These are phyloP conservation scores for Marasmius tenuissimus DNA, from an alignment of 1,284 basidiomycete genomes.

Conservation along the genomic window DNA sequence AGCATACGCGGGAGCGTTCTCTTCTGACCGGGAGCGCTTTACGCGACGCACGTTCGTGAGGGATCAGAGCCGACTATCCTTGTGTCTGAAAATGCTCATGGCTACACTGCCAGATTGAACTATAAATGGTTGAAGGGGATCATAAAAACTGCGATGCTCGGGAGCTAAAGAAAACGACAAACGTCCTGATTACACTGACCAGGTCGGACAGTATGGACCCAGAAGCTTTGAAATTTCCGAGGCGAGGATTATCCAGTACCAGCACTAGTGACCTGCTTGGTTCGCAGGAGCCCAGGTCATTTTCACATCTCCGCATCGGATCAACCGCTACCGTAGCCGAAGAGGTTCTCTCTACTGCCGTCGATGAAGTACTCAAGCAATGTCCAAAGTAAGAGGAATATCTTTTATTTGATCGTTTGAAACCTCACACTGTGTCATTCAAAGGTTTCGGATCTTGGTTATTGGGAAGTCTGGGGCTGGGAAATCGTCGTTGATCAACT, in stretches of 20 bases:
- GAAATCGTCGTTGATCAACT: slow-evolving; percentile 25
- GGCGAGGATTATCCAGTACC: too few species aligned
- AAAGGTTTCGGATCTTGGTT: slow-evolving; percentile 15
- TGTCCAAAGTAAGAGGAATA: slow-evolving; percentile 2
- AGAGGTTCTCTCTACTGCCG: not conserved
- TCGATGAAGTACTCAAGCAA: slow-evolving; percentile 1
- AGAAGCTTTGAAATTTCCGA: too few species aligned
- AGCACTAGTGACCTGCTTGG: too few species aligned
- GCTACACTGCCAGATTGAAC: too few species aligned
- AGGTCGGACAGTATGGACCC: too few species aligned
- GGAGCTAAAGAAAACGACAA: too few species aligned
- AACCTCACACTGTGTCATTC: not conserved
- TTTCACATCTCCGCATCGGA: too few species aligned
- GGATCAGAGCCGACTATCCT: not conserved
- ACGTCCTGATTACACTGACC: too few species aligned
- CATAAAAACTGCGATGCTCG: too few species aligned
- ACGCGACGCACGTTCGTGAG: not conserved
- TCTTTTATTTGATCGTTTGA: not conserved
- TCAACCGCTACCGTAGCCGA: too few species aligned
- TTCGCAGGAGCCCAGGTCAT: not conserved
- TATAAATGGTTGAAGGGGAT: too few species aligned
- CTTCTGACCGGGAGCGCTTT: not conserved
- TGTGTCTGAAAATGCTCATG: not conserved
- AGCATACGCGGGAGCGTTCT: too few species aligned
- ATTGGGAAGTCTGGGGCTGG: slow-evolving; percentile 23